Conservation (phyloP, 352 stramenopile genomes). For the Pythium folliculosum region DNA sequence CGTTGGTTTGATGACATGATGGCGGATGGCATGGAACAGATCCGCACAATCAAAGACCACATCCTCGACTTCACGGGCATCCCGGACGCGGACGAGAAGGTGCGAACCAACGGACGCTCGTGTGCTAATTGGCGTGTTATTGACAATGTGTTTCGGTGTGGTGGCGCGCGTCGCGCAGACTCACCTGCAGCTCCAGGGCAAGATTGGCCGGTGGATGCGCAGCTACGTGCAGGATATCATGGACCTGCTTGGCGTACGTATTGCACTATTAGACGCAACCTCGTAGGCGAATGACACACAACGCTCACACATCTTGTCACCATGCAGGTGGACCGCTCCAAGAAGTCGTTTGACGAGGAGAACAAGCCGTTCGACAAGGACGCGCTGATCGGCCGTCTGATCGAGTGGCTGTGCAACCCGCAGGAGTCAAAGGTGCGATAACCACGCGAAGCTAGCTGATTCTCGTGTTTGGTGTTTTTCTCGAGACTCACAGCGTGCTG, state of each 20-base stretch:
- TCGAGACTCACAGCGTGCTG: background rate
- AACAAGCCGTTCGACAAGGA: conserved; percentile 65
- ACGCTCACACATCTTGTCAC: background rate
- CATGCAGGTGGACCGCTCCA: conserved; percentile 74
- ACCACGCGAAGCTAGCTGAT: no score
- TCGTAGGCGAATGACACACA: background rate
- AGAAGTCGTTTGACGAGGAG: conserved; percentile 82
- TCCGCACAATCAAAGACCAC: conserved; percentile 81
- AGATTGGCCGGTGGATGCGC: conserved; percentile 71
- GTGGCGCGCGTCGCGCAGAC: conserved; percentile 32
- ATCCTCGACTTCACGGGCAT: conserved; percentile 79
- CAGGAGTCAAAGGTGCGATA: conserved; percentile 48
- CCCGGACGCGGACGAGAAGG: conserved; percentile 65
- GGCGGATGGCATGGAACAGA: conserved; percentile 28
- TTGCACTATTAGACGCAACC: background rate
- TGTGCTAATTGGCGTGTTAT: background rate
- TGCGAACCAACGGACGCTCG: conserved; percentile 2
- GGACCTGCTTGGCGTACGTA: conserved; percentile 70
- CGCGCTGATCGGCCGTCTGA: conserved; percentile 57
- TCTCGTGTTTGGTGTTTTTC: no score
- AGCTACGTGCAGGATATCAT: conserved; percentile 77
- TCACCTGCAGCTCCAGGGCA: conserved; percentile 55
- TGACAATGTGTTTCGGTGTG: background rate
- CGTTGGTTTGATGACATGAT: background rate
- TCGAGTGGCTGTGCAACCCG: conserved; percentile 76